Evolutionary conservation across 2,329 filamentous ascomycete species (phyloP).

Genomic region (Scedosporium boydii): DNA sequence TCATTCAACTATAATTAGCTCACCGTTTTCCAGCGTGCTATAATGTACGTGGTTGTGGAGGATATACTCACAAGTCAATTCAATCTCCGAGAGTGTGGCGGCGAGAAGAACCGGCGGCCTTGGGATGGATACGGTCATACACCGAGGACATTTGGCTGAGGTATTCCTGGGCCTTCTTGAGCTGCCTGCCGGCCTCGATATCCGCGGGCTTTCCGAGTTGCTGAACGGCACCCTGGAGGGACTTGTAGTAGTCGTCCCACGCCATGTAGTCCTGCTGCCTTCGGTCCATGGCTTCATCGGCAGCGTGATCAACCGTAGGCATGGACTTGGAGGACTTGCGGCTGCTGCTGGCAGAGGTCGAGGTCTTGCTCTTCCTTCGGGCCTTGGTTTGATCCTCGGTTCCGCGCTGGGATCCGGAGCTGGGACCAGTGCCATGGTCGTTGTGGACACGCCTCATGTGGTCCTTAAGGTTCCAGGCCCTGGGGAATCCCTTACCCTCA

Average conservation of each 20-base stretch:
- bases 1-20: too few species aligned
- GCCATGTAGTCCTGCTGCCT: slow-evolving; percentile 25
- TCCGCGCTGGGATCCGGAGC: slow-evolving; percentile 1
- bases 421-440: slow-evolving; percentile 33
- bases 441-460: slow-evolving; percentile 95
- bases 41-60: background rate
- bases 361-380: slow-evolving; percentile 43
- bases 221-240: slow-evolving; percentile 49
- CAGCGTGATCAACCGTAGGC: slow-evolving; percentile 11
- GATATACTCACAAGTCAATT: background rate
- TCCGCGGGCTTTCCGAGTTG: slow-evolving; percentile 40
- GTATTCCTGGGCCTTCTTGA: slow-evolving; percentile 40
- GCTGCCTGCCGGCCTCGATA: slow-evolving; percentile 41
- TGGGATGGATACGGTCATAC: background rate
- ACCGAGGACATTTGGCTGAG: slow-evolving; percentile 44
- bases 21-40: too few species aligned
- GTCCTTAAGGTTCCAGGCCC: slow-evolving; percentile 91
- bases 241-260: slow-evolving; percentile 54
- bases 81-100: slow-evolving; percentile 2
- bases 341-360: slow-evolving; percentile 21
- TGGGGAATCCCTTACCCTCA: slow-evolving; percentile 79
- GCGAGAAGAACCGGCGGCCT: background rate
- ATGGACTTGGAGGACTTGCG: slow-evolving; percentile 14
- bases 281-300: slow-evolving; percentile 5
- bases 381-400: slow-evolving; percentile 33